Base-by-base conservation (phyloP, 345 rosid genomes). In the Corchorus olitorius region DNA sequence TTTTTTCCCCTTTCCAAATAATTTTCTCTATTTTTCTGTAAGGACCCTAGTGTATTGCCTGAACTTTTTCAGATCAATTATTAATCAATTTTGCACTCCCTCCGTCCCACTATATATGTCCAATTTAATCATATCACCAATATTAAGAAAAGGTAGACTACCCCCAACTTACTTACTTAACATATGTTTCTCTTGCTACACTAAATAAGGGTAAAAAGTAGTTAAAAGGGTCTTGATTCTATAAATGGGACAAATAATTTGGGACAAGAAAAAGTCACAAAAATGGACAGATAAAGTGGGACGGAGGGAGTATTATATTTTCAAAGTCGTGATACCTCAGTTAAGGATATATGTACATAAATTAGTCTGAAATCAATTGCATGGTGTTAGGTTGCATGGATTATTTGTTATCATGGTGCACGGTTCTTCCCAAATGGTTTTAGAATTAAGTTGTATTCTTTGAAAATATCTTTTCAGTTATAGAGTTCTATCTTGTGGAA, bases 381-480 rank as follows among this genome's bases (percentile, higher is more conserved):
- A 15, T 75, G 14, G 49, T 53, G 59, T 55, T 60, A 22, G 14
- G 65, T 75, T 54, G 39, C 55, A 39, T 54, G 20, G 20, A 41
- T 73, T 59, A 22, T 2, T 73, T 45, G 46, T 16, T 22, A 34
- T 33, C 5, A 70, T 34, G 10, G 11, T 52, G 61, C 61, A 70
- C 11, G 60, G 33, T 70, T 52, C 74, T 6, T 70, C 20, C 27
- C 34, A 19, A 34, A 70, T 45, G 17, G 27, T 50, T 50, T 70
- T 43, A 52, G 46, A 73, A 61, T 33, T 62, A 73, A 20, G 41
- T 73, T 58, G 20, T 73, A 27, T 39, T 20, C 16, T 58, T 73
- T 43, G 66, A 58, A 34, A 73, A 22, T 59, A 15, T 50, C 56
- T 70, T 70, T 45, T 52, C 27, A 52, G 33, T 22, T 79, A 37